phyloP scores from a whole-genome alignment of 2,329 filamentous ascomycete species.

The Penicillium expansum region DNA sequence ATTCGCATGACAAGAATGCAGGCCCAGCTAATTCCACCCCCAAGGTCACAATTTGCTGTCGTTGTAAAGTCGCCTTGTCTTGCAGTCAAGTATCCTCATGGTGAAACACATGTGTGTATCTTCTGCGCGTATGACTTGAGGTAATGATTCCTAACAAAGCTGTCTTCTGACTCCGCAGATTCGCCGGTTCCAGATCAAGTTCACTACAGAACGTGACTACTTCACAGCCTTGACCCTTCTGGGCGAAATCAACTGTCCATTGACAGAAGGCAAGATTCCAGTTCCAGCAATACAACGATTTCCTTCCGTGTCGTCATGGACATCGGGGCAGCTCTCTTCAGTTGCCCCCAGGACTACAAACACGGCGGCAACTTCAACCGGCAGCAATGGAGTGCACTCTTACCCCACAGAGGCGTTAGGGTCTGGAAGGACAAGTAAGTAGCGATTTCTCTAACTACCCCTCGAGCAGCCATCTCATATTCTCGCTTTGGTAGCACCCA shows the following conservation, averaged over 20 bases:
- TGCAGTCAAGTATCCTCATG: constrained; percentile 44
- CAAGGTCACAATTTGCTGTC: constrained; percentile 38
- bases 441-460: background rate
- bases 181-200: constrained; percentile 48
- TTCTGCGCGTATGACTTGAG: background rate
- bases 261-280: constrained; percentile 39
- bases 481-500: constrained; percentile 1
- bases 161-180: constrained; percentile 26
- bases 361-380: constrained; percentile 1
- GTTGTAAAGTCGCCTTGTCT: constrained; percentile 47
- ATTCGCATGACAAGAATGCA: constrained; percentile 25
- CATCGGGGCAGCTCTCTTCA: constrained; percentile 14
- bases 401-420: constrained; percentile 2
- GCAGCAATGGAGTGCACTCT: constrained; percentile 4
- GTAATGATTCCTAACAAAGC: background rate
- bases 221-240: constrained; percentile 43
- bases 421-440: constrained; percentile 12
- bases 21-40: constrained; percentile 12
- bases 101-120: constrained; percentile 30
- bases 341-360: constrained; percentile 1
- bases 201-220: constrained; percentile 41
- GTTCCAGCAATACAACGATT: constrained; percentile 20
- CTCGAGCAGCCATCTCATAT: background rate
- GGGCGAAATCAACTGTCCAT: constrained; percentile 43
- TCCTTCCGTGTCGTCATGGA: constrained; percentile 30